These are phyloP conservation scores for Hyaloscypha finlandica DNA, from an alignment of 495 filamentous ascomycete genomes.

Conservation along the genomic window DNA sequence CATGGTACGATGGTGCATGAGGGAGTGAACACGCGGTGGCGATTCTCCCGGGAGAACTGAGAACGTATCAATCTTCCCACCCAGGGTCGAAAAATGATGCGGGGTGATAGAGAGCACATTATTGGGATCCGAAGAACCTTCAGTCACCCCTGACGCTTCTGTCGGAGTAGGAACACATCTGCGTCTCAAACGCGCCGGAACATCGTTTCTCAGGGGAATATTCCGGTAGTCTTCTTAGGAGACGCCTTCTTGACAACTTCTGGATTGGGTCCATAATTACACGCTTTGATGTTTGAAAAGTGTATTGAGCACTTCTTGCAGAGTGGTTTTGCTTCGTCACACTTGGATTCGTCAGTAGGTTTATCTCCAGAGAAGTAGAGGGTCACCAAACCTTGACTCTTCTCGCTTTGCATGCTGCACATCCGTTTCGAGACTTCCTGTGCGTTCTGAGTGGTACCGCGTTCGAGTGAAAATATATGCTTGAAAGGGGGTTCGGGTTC, in stretches of 20 bases:
- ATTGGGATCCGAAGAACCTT: neutral
- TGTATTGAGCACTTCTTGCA: conserved; percentile 24
- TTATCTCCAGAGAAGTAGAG: neutral
- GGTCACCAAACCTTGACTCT: conserved; percentile 23
- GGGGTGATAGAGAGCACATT: neutral
- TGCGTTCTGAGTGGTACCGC: conserved; percentile 16
- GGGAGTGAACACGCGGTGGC: conserved; percentile 11
- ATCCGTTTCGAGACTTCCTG: conserved; percentile 23
- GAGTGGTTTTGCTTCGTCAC: conserved; percentile 24
- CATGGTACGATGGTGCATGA: conserved; percentile 19
- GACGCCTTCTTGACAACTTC: neutral
- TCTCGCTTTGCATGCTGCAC: conserved; percentile 22
- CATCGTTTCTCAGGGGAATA: neutral
- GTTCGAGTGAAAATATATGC: conserved; percentile 16
- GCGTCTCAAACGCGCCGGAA: neutral
- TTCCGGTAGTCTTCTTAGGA: neutral
- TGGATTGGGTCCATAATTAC: conserved; percentile 11
- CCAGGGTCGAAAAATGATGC: neutral
- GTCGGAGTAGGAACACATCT: neutral
- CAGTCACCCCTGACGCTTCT: neutral
- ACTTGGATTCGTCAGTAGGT: conserved; percentile 9
- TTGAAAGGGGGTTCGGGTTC: neutral
- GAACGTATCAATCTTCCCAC: conserved; percentile 20
- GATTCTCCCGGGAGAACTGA: conserved; percentile 9
- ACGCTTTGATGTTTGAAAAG: conserved; percentile 23